Conservation (phyloP, 345 rosid genomes). For the Erodium maritimum region DNA sequence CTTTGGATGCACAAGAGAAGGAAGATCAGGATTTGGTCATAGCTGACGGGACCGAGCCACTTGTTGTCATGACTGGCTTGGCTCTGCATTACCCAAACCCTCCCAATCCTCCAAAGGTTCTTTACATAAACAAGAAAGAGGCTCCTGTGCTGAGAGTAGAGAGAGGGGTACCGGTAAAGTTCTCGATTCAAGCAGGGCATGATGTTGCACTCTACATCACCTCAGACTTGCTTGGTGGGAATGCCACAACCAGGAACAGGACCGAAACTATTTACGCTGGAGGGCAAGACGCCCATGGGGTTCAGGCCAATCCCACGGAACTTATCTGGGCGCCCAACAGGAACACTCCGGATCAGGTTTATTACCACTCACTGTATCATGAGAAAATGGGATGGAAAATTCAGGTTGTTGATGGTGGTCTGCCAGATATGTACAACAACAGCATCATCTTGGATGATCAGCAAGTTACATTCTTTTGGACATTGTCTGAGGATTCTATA, state of each 20-base stretch:
- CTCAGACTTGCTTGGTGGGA: slow-evolving; percentile 84
- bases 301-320: slow-evolving; percentile 56
- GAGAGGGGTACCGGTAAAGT: slow-evolving; percentile 60
- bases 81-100: slow-evolving; percentile 52
- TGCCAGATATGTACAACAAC: slow-evolving; percentile 87
- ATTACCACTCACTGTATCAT: slow-evolving; percentile 70
- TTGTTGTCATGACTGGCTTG: slow-evolving; percentile 34
- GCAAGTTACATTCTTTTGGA: slow-evolving; percentile 94
- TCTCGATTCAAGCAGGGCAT: slow-evolving; percentile 62
- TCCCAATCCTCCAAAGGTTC: slow-evolving; percentile 51
- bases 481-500: slow-evolving; percentile 50
- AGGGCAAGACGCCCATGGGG: slow-evolving; percentile 85
- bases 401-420: slow-evolving; percentile 92
- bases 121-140: slow-evolving; percentile 61
- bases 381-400: slow-evolving; percentile 96
- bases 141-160: slow-evolving; percentile 64
- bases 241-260: slow-evolving; percentile 67
- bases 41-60: slow-evolving; percentile 42
- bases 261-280: slow-evolving; percentile 79
- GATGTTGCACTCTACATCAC: slow-evolving; percentile 68
- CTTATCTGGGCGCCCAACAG: slow-evolving; percentile 80
- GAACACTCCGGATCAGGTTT: slow-evolving; percentile 83
- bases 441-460: slow-evolving; percentile 86
- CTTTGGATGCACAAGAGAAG: slow-evolving; percentile 53
- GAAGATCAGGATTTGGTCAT: slow-evolving; percentile 60